Evolutionary conservation across 192 early-diverging fungal genomes (phyloP).

Genomic region (Funneliformis geosporum): DNA sequence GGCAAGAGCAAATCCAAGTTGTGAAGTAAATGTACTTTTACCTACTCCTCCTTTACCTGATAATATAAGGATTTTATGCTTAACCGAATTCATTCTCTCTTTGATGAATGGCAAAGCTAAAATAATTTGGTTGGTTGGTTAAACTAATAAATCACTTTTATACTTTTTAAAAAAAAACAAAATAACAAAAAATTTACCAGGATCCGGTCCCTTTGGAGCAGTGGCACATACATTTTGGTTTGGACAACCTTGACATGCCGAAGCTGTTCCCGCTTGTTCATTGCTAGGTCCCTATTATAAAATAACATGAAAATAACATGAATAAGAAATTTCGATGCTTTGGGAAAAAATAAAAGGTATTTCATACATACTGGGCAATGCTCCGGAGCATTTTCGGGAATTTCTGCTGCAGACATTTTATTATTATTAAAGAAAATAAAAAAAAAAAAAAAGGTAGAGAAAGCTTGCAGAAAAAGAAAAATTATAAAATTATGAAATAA

Average conservation of each 20-base stretch:
- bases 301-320: background rate
- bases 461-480: too few species aligned
- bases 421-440: too few species aligned
- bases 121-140: background rate
- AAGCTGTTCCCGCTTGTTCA: slow-evolving; percentile 68
- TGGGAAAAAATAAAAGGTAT: background rate
- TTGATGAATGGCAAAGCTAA: slow-evolving; percentile 65
- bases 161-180: background rate
- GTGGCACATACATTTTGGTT: slow-evolving; percentile 78
- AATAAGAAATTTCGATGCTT: background rate
- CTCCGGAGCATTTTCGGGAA: slow-evolving; percentile 64
- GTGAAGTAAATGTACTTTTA: slow-evolving; percentile 89
- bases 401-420: slow-evolving; percentile 27
- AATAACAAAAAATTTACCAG: slow-evolving; percentile 43
- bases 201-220: slow-evolving; percentile 79
- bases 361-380: slow-evolving; percentile 62
- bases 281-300: slow-evolving; percentile 64
- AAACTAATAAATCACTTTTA: background rate
- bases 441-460: too few species aligned
- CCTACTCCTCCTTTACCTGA: slow-evolving; percentile 99
- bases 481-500: too few species aligned
- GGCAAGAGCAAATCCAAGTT: slow-evolving; percentile 84
- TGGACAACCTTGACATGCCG: slow-evolving; percentile 80
- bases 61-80: slow-evolving; percentile 92
- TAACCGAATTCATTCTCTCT: slow-evolving; percentile 60